Evolutionary conservation across 208 protist genomes (phyloP), one percentile per base, ranked within the genome.

Genomic region (Trypanosoma caninum): DNA sequence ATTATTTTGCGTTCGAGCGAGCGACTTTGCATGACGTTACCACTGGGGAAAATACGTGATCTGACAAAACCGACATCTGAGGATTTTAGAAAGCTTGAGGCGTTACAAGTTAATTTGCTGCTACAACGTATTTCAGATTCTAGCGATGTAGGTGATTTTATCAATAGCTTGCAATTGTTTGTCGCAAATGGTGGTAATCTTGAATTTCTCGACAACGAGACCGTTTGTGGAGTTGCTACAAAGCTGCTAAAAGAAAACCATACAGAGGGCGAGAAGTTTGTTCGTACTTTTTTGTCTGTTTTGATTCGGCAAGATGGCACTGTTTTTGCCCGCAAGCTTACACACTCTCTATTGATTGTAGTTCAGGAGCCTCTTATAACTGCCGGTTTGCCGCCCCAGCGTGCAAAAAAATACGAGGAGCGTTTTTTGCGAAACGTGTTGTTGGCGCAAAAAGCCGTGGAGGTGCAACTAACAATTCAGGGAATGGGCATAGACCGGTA

Each of bases 331-430:
- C 46, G 30, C 18, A 48, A 62, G 41, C 65, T 94, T 42, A 40
- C 80, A 27, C 69, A 76, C 20, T 71, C 74, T 16, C 70, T 82
- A 28, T 74, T 94, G 33, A 80, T 74, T 38, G 76, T 84, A 0
- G 82, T 78, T 20, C 88, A 94, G 72, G 74, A 89, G 68, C 88
- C 88, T 9, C 70, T 74, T 5, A 58, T 90, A 7, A 90, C 88
- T 5, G 73, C 50, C 6, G 79, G 73, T 2, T 34, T 78, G 14
- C 64, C 69, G 11, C 62, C 48, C 3, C 71, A 76, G 9, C 44
- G 65, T 25, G 74, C 80, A 25, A 72, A 74, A 18, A 71, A 74
- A 22, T 76, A 80, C 35, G 76, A 87, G 33, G 82, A 90, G 22
- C 65, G 71, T 14, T 94, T 91, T 54, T 80, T 84, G 51, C 59